Evolutionary conservation across 768 basidiomycete species (phyloP), one percentile per base, ranked within the genome.

Genomic region (Baorangia bicolor): DNA sequence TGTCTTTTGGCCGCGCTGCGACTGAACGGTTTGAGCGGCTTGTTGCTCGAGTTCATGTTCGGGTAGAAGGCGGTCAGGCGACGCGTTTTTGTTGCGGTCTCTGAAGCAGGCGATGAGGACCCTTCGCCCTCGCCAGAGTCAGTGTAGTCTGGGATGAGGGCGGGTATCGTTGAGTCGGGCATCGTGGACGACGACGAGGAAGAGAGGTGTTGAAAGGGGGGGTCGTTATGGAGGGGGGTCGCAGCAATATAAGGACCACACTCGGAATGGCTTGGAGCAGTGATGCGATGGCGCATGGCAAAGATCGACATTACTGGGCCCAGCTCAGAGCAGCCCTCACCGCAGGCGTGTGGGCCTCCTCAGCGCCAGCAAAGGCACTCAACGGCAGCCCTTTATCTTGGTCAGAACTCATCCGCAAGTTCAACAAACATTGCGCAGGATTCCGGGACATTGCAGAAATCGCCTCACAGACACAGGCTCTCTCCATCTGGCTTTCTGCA

Each of bases 1-100:
- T 93, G 91, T 40, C 95, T 84, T 74, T 94, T 96, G 5, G 92
- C 92, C 0, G 95, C 95, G 57, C 90, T 92, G 59, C 89, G 78
- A 63, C 89, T 90, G 79, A 94, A 95, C 2, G 92, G 90, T 28
- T 93, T 94, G 71, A 83, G 78, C 0, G 82, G 83, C 67, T 90
- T 92, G 69, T 86, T 88, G 13, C 77, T 67, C 9, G 86, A 76
- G 68, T 85, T 88, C 65, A 83, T 73, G 70, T 87, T 85, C 0
- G 90, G 89, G 66, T 93, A 93, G 66, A 89, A 85, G 4, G 90
- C 87, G 5, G 88, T 85, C 63, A 84, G 82, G 20, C 90, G 82
- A 57, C 86, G 81, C 42, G 81, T 56, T 64, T 82, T 86, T 68
- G 76, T 78, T 18, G 64, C 59, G 16, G 72, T 60, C 56, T 68